Percentiles rank a stretch among this genome's conserved stretches.
These are phyloP conservation scores for Blastobotrys niveus DNA, from an alignment of 1,139 yeast species.

Conservation along the genomic window DNA sequence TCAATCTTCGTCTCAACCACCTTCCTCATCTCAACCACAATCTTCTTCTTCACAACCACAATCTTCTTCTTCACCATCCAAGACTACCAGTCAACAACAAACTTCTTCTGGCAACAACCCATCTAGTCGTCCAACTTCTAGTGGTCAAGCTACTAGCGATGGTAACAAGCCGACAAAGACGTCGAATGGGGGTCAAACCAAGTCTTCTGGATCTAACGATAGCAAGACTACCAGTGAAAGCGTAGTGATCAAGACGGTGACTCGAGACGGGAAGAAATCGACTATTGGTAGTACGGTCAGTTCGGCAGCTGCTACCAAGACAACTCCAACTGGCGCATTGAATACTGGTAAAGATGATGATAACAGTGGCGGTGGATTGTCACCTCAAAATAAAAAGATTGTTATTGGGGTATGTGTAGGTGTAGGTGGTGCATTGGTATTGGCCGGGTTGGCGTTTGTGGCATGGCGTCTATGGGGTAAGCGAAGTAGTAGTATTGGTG, in stretches of 20 bases:
- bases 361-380: slow-evolving; percentile 23
- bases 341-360: slow-evolving; percentile 17
- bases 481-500: slow-evolving; percentile 14
- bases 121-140: neutral
- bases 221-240: neutral
- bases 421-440: slow-evolving; percentile 30
- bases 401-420: slow-evolving; percentile 34
- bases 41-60: neutral
- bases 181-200: neutral
- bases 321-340: slow-evolving; percentile 19
- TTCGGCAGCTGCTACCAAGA: slow-evolving; percentile 10
- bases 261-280: slow-evolving; percentile 11
- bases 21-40: neutral
- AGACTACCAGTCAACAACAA: neutral
- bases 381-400: slow-evolving; percentile 27
- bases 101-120: neutral
- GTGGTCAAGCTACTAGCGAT: neutral
- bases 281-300: slow-evolving; percentile 12
- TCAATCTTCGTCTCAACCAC: neutral
- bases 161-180: neutral
- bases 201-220: slow-evolving; percentile 1
- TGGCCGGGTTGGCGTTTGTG: slow-evolving; percentile 28
- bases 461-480: slow-evolving; percentile 27
- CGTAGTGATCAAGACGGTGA: slow-evolving; percentile 13
- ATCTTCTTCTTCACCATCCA: neutral